Evolutionary conservation across 192 early-diverging fungal genomes (phyloP), one percentile per base, ranked within the genome.

Genomic region (Phycomyces blakesleeanus): DNA sequence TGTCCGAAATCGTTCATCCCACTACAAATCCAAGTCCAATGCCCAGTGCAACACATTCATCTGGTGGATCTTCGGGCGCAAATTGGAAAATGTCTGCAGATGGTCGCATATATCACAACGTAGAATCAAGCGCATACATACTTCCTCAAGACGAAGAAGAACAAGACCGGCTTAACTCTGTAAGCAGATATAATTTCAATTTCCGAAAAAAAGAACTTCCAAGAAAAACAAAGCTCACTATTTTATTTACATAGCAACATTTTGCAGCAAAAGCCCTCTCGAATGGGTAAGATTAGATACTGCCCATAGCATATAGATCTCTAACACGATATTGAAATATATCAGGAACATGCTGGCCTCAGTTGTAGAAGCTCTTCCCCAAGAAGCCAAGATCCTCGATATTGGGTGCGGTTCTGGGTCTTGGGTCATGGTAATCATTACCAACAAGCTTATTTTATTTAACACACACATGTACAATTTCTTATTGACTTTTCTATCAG

Each of bases 361-460:
- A 26, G 14, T 34, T 47, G 44, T 18, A 34, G 25, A 20, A 34
- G 18, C 9, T 50, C 20, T 37, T 39, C 34, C 29, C 18, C 34
- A 50, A 61, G 59, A 21, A 61, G 50, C 29, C 22, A 50, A 20
- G 25, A 52, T 63, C 37, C 69, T 76, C 42, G 76, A 77, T 67
- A 60, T 77, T 15, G 71, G 76, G 15, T 77, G 76, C 63, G 76
- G 76, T 38, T 69, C 72, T 0, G 68, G 69, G n/a, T 61, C 66
- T 5, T 78, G 76, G 76, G 59, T 64, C 11, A 50, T 75, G 41
- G 74, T 69, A 69, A 60, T 21, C 26, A 11, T 26, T 21, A 5
- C n/a, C 60, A 9, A 54, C 15, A 18, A 27, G 27, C 0, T 2
- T 57, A 34, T 41, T 24, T n/a, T n/a, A n/a, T n/a, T n/a, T n/a